Evolutionary conservation across 2,329 filamentous ascomycete genomes (phyloP).

Genomic region (Coleophoma crateriformis): DNA sequence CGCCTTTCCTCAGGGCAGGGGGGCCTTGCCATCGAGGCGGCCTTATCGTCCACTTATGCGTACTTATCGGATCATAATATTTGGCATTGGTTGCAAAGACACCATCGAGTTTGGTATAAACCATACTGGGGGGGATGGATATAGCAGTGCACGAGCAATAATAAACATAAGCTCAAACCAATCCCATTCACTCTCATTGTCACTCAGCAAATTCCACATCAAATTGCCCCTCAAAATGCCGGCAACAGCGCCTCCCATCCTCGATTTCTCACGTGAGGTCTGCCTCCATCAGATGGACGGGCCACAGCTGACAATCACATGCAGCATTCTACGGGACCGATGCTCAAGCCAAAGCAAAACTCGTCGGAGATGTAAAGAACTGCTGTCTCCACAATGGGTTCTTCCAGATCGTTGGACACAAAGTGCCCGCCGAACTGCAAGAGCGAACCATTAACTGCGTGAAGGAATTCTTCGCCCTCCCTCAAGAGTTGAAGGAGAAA

Average conservation of each 20-base stretch:
- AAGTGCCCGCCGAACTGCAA: conserved; percentile 33
- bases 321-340: conserved; percentile 24
- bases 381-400: conserved; percentile 41
- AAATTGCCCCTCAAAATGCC: background rate
- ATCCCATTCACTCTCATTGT: no score
- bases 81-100: no score
- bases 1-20: no score
- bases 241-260: conserved; percentile 23
- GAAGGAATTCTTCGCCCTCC: conserved; percentile 39
- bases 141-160: no score
- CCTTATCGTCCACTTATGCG: no score
- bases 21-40: no score
- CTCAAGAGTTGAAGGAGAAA: conserved; percentile 36
- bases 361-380: conserved; percentile 32
- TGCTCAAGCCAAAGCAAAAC: conserved; percentile 20
- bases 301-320: background rate
- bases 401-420: conserved; percentile 44
- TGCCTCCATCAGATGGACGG: background rate
- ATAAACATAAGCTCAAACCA: no score
- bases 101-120: no score
- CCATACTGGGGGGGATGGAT: no score
- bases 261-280: conserved; percentile 25
- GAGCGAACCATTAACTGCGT: conserved; percentile 31
- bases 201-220: no score
- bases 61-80: no score